Base-by-base conservation (phyloP, 768 basidiomycete species). In the Lactarius tabidus region DNA sequence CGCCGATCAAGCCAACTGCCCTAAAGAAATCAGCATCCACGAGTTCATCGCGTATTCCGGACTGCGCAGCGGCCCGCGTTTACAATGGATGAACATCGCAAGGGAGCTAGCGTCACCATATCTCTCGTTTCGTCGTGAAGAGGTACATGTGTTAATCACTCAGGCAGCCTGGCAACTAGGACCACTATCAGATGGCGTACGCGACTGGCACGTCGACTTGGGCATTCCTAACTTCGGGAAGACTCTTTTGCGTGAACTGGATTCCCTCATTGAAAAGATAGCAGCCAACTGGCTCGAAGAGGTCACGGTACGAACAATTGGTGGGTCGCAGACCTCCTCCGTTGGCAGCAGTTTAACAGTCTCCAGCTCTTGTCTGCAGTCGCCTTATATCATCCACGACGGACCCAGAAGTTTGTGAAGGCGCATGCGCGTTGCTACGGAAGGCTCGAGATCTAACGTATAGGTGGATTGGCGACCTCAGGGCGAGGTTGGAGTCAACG, bases 81-180 rank as follows among this genome's bases (percentile, higher is more conserved):
- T 85, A 0, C 83, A 85, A 57, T 84, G 82, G 83, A 70, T 78
- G 43, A 85, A 85, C 63, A 78, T 85, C 43, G 63, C 76, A 15
- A 76, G 79, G n/a, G 81, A 81, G 65, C 67, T 85, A n/a, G 74
- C 75, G 8, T 74, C 74, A 8, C 73, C 75, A 26, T 67, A 69
- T 0, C 66, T 85, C 60, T 76, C 74, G 10, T 79, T 85, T 62
- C 71, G 74, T 28, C 62, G 69, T 9, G 72, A 74, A 0, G 79
- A 78, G 20, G 79, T 85, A 0, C 75, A 82, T 63, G 60, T 74
- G 0, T 73, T 85, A 0, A 28, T 85, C 1, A 72, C 70, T 12
- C 84, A 84, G 61, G 75, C 82, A 23, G 75, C 74, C 1, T 78
- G 76, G 64, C 81, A 85, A 64, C 72, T 79, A 5, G 82, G 82